phyloP scores from a whole-genome alignment of 192 early-diverging fungal genomes.

The Oehlia diaphana region DNA sequence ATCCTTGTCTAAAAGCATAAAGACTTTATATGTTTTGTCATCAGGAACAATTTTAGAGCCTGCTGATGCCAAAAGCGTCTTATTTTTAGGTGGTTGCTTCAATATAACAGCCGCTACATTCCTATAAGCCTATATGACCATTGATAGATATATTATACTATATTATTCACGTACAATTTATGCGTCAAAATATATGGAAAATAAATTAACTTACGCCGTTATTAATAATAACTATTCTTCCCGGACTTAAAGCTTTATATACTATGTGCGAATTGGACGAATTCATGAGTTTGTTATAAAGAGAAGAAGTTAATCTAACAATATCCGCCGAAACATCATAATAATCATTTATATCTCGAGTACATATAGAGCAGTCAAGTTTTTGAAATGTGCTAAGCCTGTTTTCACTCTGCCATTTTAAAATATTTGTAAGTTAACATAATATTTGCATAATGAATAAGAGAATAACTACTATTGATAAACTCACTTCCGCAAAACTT shows the following conservation, averaged over 20 bases:
- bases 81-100: constrained; percentile 25
- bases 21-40: neutral
- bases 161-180: neutral
- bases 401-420: constrained; percentile 51
- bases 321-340: constrained; percentile 66
- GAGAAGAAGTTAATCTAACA: constrained; percentile 50
- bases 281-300: constrained; percentile 58
- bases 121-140: constrained; percentile 53
- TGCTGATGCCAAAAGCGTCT: neutral
- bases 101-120: constrained; percentile 68
- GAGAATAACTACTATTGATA: neutral
- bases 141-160: neutral
- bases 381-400: constrained; percentile 58
- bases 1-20: neutral
- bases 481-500: constrained; percentile 59
- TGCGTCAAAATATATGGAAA: neutral
- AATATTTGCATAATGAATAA: neutral
- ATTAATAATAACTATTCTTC: constrained; percentile 80
- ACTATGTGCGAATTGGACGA: constrained; percentile 45
- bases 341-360: constrained; percentile 68
- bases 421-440: neutral
- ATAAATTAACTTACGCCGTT: constrained; percentile 42
- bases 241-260: constrained; percentile 63
- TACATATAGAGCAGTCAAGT: constrained; percentile 82
- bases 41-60: too few relatives aligned